Evolutionary conservation across 2,329 filamentous ascomycete species (phyloP).

Genomic region (Scedosporium apiospermum): DNA sequence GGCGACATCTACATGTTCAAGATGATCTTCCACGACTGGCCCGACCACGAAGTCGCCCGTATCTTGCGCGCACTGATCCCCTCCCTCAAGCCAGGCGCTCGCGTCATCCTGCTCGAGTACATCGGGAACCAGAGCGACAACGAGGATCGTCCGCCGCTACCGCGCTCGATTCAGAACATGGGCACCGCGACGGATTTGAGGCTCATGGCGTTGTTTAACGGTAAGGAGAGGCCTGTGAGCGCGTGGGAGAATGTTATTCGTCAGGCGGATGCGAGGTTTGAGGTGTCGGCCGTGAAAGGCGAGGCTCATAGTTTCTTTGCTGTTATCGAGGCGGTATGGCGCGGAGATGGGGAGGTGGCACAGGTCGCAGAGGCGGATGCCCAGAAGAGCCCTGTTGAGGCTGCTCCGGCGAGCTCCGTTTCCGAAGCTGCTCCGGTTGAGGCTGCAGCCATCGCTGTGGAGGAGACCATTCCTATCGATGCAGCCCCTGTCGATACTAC

Average conservation of each 20-base stretch:
- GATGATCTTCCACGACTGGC: conserved; percentile 54
- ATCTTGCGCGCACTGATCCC: conserved; percentile 42
- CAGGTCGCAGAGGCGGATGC: neutral
- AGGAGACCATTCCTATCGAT: neutral
- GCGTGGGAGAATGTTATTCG: conserved; percentile 34
- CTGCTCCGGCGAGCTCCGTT: neutral
- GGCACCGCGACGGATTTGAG: conserved; percentile 41
- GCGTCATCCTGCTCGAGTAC: conserved; percentile 36
- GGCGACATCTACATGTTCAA: conserved; percentile 52
- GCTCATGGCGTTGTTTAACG: conserved; percentile 42
- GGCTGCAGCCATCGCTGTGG: neutral
- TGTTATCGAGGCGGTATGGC: conserved; percentile 27
- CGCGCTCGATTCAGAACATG: conserved; percentile 34
- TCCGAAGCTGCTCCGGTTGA: neutral
- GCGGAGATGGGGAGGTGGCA: conserved; percentile 11
- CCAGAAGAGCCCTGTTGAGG: neutral
- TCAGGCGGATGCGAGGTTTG: conserved; percentile 34
- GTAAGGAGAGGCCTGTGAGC: conserved; percentile 31
- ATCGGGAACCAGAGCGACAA: conserved; percentile 29
- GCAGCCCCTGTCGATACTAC: neutral
- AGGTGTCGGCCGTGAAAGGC: conserved; percentile 25
- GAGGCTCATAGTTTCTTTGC: conserved; percentile 26
- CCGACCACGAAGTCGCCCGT: conserved; percentile 39
- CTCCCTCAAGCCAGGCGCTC: conserved; percentile 43
- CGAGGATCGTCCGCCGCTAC: conserved; percentile 19